Base-by-base conservation (phyloP, 2,329 filamentous ascomycete genomes). In the Cladophialophora chaetospira region DNA sequence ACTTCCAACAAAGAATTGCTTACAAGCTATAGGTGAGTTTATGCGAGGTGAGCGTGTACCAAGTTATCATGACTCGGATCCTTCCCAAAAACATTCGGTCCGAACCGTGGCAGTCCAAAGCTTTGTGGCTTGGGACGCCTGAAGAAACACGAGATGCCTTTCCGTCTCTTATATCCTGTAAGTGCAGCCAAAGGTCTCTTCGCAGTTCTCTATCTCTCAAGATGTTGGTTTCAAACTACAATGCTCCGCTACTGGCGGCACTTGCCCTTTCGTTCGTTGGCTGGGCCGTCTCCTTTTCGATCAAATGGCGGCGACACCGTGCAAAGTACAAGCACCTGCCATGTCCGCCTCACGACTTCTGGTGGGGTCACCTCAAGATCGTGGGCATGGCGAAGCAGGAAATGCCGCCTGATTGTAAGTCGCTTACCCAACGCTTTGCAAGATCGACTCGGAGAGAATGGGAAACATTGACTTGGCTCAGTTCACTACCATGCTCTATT, bases 331-430 rank as follows among this genome's bases (percentile, higher is more conserved):
- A 46, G 28, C 21, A 43, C 21, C 35, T 53, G 8, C 54, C 49
- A 47, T 53, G 49, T 17, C 54, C 54, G n/a, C 54, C 54, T 13
- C 54, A 57, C 29, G 45, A 48, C 19, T 47, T 46, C 29, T 38
- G 36, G 26, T 57, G 38, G 48, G 54, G 54, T 17, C 48, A 57
- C 23, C 25, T 57, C 23, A 57, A 57, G 15, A 23, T 54, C 26
- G 13, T 57, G 8, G 54, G 54, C 33, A 40, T 46, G 23, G 38
- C 33, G 21, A 35, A 25, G 42, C 25, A 35, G 23, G 28, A 40
- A 19, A 23, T 53, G 26, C 54, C 54, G 2, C 48, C 23, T 15
- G 49, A 43, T 15, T 47, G 42, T 45, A 45, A 45, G 42, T n/a
- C n/a, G n/a, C n/a, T n/a, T n/a, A n/a, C n/a, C n/a, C n/a, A n/a